These are phyloP conservation scores for Coniochaeta prunicola DNA, from an alignment of 2,329 filamentous ascomycete species.

Conservation along the genomic window DNA sequence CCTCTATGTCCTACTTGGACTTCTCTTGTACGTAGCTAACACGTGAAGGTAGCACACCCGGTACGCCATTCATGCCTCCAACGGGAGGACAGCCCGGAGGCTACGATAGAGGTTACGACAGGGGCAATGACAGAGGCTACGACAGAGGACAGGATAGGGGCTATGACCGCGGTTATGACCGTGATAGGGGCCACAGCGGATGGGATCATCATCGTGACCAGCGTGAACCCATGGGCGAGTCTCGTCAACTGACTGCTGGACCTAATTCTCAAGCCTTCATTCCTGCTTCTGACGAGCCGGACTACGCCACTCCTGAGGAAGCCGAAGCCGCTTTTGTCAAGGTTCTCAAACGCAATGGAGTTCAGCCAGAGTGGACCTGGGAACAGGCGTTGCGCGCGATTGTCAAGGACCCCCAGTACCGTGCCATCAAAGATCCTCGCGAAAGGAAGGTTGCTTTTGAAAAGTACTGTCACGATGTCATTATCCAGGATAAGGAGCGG, in stretches of 20 bases:
- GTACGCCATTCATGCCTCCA: slow-evolving; percentile 35
- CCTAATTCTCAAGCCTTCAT: slow-evolving; percentile 52
- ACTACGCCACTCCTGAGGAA: slow-evolving; percentile 75
- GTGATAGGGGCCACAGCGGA: slow-evolving; percentile 15
- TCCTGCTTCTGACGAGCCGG: slow-evolving; percentile 62
- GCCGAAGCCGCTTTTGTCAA: slow-evolving; percentile 92
- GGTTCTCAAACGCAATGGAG: slow-evolving; percentile 73
- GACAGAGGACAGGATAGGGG: not conserved
- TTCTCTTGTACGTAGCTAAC: slow-evolving; percentile 10
- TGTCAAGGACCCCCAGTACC: slow-evolving; percentile 87
- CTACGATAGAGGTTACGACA: slow-evolving; percentile 12
- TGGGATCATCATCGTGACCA: slow-evolving; percentile 16
- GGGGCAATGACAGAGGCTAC: not conserved
- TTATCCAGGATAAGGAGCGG: slow-evolving; percentile 87
- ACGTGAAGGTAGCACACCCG: slow-evolving; percentile 9
- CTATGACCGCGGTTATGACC: slow-evolving; percentile 24
- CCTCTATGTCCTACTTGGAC: not conserved
- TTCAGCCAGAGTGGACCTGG: slow-evolving; percentile 91
- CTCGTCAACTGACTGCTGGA: slow-evolving; percentile 50
- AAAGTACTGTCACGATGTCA: slow-evolving; percentile 87
- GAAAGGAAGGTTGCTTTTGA: slow-evolving; percentile 88
- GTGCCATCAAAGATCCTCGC: slow-evolving; percentile 85
- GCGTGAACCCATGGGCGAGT: slow-evolving; percentile 38
- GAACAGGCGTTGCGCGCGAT: slow-evolving; percentile 79
- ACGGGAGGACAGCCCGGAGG: slow-evolving; percentile 7